These are phyloP conservation scores for Kluyveromyces wickerhamii DNA, from an alignment of 805 yeast species.

Conservation along the genomic window DNA sequence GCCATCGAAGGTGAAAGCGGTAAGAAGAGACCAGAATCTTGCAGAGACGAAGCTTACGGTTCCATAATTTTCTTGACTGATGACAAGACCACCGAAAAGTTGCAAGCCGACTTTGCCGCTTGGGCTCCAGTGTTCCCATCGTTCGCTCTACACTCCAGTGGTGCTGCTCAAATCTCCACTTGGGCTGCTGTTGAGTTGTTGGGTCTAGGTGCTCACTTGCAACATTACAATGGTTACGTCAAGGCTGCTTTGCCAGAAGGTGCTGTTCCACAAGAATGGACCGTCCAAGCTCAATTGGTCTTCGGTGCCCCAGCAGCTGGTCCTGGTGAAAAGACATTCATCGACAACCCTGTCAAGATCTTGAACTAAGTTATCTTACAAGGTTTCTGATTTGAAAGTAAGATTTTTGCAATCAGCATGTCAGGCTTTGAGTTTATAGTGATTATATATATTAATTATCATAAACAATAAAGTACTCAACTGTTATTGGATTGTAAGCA, in stretches of 20 bases:
- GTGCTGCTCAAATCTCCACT: slow-evolving; percentile 42
- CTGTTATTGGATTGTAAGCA: no score
- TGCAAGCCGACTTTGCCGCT: slow-evolving; percentile 37
- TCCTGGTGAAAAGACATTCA: slow-evolving; percentile 35
- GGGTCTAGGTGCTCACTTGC: slow-evolving; percentile 44
- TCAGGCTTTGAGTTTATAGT: no score
- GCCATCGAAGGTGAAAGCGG: slow-evolving; percentile 32
- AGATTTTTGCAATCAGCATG: no score
- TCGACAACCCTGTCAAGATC: slow-evolving; percentile 36
- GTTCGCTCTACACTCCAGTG: slow-evolving; percentile 41
- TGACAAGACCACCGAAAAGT: slow-evolving; percentile 30
- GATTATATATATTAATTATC: no score
- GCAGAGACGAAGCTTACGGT: slow-evolving; percentile 41
- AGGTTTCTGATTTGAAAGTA: no score
- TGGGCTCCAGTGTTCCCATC: slow-evolving; percentile 39
- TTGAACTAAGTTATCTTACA: slow-evolving; percentile 20
- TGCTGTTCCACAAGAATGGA: slow-evolving; percentile 37
- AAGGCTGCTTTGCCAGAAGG: slow-evolving; percentile 33
- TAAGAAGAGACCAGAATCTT: slow-evolving; percentile 36
- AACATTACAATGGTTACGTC: slow-evolving; percentile 43
- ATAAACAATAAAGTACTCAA: no score
- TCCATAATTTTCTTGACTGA: slow-evolving; percentile 44
- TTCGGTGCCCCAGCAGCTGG: slow-evolving; percentile 38
- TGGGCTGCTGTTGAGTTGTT: slow-evolving; percentile 42
- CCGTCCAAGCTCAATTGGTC: slow-evolving; percentile 41